A percentile compares a stretch with the other conserved stretches of the same genome.
Conservation (phyloP, 495 filamentous ascomycete genomes). For the Lepidopterella palustris region DNA sequence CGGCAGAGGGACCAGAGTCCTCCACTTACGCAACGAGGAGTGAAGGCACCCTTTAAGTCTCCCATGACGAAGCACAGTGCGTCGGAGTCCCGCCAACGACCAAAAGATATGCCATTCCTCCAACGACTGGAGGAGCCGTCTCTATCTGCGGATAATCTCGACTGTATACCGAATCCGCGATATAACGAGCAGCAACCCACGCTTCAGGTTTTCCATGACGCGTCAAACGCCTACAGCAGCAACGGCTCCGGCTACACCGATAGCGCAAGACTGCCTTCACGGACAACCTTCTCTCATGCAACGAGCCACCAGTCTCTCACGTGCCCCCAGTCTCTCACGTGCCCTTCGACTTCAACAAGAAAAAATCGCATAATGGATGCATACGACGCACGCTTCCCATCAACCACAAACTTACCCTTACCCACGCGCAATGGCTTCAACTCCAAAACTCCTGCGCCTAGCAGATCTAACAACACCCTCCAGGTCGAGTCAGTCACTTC, state of each 20-base stretch:
- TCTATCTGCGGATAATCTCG: neutral
- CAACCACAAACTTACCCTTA: neutral
- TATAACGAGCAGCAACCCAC: neutral
- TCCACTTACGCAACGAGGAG: neutral
- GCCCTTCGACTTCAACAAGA: neutral
- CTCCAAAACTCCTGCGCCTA: conserved; percentile 11
- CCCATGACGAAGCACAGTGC: neutral
- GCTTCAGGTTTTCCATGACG: neutral
- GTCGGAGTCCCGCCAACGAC: neutral
- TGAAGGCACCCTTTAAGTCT: neutral
- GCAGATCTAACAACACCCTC: conserved; percentile 1
- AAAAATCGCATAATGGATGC: neutral
- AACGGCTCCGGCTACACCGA: neutral
- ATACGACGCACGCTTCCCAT: neutral
- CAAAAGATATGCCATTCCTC: neutral
- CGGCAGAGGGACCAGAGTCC: neutral
- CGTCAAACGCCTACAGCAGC: no score
- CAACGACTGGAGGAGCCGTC: neutral
- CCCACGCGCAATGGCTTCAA: conserved; percentile 1
- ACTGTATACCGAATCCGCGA: neutral
- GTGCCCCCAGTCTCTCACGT: neutral
- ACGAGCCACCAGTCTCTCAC: neutral
- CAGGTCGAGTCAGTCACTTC: conserved; percentile 24
- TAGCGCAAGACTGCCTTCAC: neutral
- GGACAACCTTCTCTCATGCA: neutral